phyloP scores from a whole-genome alignment of 192 early-diverging fungal genomes.

The Mortierella alpina region DNA sequence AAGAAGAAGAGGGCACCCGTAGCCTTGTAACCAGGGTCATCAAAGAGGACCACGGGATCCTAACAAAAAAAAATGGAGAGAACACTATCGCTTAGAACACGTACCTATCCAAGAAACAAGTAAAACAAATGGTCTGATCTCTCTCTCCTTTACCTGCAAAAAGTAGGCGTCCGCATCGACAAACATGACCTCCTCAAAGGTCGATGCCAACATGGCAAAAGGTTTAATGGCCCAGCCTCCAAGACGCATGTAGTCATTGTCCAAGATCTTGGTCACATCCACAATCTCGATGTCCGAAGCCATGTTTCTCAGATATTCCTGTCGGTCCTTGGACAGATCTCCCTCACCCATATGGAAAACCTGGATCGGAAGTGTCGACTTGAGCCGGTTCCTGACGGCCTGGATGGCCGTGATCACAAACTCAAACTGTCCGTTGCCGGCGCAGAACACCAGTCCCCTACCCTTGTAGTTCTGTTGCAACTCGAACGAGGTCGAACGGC shows the following conservation, averaged over 20 bases:
- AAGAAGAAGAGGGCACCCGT: constrained; percentile 71
- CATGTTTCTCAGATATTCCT: constrained; percentile 44
- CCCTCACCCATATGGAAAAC: constrained; percentile 64
- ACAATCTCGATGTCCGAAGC: constrained; percentile 46
- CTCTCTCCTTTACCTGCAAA: constrained; percentile 51
- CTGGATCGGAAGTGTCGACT: constrained; percentile 69
- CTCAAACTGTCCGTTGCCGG: constrained; percentile 58
- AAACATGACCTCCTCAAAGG: constrained; percentile 71
- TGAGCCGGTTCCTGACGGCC: constrained; percentile 44
- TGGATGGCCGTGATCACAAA: constrained; percentile 54
- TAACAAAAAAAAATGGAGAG: background rate
- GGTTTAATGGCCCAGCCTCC: constrained; percentile 80
- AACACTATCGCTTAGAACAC: background rate
- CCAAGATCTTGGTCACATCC: constrained; percentile 54
- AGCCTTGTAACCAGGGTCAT: constrained; percentile 55
- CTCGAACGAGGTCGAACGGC: constrained; percentile 50
- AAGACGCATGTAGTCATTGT: constrained; percentile 55
- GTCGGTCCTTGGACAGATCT: constrained; percentile 52
- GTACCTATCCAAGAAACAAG: background rate
- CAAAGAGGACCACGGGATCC: constrained; percentile 64
- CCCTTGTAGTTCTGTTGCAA: constrained; percentile 31
- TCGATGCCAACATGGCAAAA: constrained; percentile 70
- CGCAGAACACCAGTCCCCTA: constrained; percentile 62
- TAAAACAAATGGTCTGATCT: background rate
- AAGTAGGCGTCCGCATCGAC: constrained; percentile 80